Conservation (phyloP, 2,329 filamentous ascomycete genomes). For the Neopestalotiopsis rosae region DNA sequence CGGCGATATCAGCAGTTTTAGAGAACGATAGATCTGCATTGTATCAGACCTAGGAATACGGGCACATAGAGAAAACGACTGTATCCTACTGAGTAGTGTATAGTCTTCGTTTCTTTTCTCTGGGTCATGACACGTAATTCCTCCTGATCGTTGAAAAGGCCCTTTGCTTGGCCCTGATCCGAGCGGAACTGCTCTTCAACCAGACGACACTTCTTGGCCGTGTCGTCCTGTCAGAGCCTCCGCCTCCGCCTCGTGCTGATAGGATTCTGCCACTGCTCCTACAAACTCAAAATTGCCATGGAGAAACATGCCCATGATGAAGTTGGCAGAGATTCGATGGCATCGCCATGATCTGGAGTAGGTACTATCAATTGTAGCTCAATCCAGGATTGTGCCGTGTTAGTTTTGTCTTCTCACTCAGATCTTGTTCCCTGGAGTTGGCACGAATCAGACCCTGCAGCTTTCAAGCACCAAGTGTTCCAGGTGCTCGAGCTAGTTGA, state of each 20-base stretch:
- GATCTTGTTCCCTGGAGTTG: slow-evolving; percentile 35
- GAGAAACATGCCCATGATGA: neutral
- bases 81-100: too few relatives aligned
- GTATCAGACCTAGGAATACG: slow-evolving; percentile 7
- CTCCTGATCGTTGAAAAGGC: neutral
- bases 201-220: neutral
- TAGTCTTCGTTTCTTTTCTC: neutral
- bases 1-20: slow-evolving; percentile 9
- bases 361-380: neutral
- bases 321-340: neutral
- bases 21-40: slow-evolving; percentile 9
- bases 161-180: neutral
- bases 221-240: neutral
- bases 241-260: neutral
- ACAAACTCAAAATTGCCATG: neutral
- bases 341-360: neutral
- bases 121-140: neutral
- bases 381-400: neutral
- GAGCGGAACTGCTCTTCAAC: neutral
- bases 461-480: slow-evolving; percentile 49
- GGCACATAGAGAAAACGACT: neutral
- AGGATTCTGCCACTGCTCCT: neutral
- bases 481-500: slow-evolving; percentile 34
- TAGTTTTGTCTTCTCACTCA: neutral
- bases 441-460: slow-evolving; percentile 42